Evolutionary conservation across 1,284 basidiomycete species (phyloP), one percentile per base, ranked within the genome.

Genomic region (Sphagnurus paluster): DNA sequence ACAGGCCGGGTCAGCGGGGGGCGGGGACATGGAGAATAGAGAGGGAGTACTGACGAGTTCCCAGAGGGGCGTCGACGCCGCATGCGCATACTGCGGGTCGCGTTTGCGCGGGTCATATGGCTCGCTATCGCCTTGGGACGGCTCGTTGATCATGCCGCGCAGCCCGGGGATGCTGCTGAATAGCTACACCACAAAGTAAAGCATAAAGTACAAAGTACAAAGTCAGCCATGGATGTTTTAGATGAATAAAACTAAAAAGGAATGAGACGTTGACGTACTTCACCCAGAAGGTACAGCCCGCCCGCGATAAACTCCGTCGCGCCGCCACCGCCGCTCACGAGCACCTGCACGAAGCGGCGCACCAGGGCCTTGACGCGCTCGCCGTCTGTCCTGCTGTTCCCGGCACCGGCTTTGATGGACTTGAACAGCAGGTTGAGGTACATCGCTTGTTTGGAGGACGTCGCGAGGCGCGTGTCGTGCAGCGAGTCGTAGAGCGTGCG

Each of bases 351-450:
- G 39, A 98, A 84, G 42, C 97, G 75, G 63, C 92, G 84, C 33
- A 98, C 80, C 48, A 98, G 85, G 0, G 93, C 92, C 65, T 85
- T 85, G 7, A 90, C 79, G 14, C 93, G 77, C 48, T 79, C 79
- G 0, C 66, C 55, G 26, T 63, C 60, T 16, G 39, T n/a, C n/a
- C n/a, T n/a, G n/a, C n/a, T 28, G 39, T 56, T 62, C 1, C 62
- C 82, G 9, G 66, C 65, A 60, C 98, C 96, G 2, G 76, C 77
- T 67, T 97, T 97, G 56, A 98, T 70, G 13, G 92, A 87, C 63
- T 93, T 96, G 80, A 97, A 96, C 16, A 98, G 68, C 16, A 99
- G 71, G 65, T 99, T 99, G 55, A 99, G 80, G 66, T 98, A 99
- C 87, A 99, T 92, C 6, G 95, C 93, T 65, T 98, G 94, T 65